Conservation (phyloP, 495 filamentous ascomycete genomes). For the Penicillium turbatum region DNA sequence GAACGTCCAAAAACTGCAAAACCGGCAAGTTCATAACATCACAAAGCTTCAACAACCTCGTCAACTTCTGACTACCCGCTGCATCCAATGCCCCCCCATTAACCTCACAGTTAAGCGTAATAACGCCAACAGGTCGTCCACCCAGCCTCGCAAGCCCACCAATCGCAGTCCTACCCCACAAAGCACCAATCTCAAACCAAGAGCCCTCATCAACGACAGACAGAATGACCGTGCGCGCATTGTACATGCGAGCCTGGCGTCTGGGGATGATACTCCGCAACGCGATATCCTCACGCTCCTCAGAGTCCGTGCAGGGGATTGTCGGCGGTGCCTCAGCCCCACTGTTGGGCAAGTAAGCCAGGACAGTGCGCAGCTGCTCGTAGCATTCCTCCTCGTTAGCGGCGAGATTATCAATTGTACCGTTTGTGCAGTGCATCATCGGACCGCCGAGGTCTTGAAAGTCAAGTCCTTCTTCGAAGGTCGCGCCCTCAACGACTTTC, state of each 20-base stretch:
- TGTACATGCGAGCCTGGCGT: conserved; percentile 56
- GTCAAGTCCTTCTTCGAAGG: conserved; percentile 56
- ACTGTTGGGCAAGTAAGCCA: conserved; percentile 53
- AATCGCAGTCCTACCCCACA: conserved; percentile 60
- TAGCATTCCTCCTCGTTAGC: conserved; percentile 56
- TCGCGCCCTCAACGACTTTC: conserved; percentile 56
- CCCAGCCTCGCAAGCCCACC: conserved; percentile 53
- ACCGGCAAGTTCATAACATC: conserved; percentile 62
- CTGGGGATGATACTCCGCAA: conserved; percentile 56
- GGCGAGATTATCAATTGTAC: conserved; percentile 62
- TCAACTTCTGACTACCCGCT: conserved; percentile 55
- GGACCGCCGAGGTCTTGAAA: conserved; percentile 55
- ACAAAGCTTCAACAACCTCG: conserved; percentile 54
- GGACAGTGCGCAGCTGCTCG: conserved; percentile 53
- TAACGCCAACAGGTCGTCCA: conserved; percentile 53
- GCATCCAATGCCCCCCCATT: conserved; percentile 59
- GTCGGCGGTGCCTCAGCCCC: conserved; percentile 51
- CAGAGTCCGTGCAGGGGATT: conserved; percentile 42
- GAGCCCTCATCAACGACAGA: conserved; percentile 51
- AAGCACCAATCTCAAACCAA: conserved; percentile 59
- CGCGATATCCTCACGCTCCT: conserved; percentile 42
- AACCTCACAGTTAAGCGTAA: conserved; percentile 56
- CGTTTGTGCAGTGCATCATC: conserved; percentile 58
- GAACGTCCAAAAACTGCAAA: conserved; percentile 58
- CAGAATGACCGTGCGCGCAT: conserved; percentile 51